A percentile compares a stretch with the other conserved stretches of the same genome.
These are phyloP conservation scores for Cryphonectria radicalis DNA, from an alignment of 2,329 filamentous ascomycete genomes.

Conservation along the genomic window DNA sequence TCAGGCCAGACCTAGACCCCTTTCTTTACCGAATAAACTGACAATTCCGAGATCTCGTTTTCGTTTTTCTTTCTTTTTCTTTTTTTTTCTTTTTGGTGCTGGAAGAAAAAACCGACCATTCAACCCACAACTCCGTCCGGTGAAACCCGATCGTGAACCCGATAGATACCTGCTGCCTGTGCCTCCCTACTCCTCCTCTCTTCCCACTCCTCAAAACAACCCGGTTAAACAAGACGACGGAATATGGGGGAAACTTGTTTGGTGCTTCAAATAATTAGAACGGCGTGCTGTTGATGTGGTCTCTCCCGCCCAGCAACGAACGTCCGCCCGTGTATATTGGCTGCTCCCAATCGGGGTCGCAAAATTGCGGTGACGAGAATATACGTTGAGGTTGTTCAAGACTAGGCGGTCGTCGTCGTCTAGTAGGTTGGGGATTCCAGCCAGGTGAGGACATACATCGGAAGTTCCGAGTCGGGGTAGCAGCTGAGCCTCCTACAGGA, in stretches of 20 bases:
- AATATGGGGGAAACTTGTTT: neutral
- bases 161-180: conserved; percentile 7
- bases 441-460: neutral
- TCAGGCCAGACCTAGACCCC: neutral
- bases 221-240: neutral
- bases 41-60: neutral
- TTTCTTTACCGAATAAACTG: neutral
- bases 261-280: neutral
- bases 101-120: neutral
- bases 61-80: neutral
- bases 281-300: neutral
- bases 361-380: neutral
- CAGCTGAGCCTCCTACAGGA: neutral
- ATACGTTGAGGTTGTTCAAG: neutral
- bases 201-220: neutral
- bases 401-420: neutral
- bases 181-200: neutral
- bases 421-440: neutral
- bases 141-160: conserved; percentile 12
- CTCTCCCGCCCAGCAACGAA: neutral
- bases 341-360: neutral
- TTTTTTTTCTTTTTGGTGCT: neutral
- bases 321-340: neutral
- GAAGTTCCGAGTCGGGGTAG: neutral
- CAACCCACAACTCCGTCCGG: conserved; percentile 28